Conservation (phyloP, 306 rosid genomes). For the Gillenia trifoliata region DNA sequence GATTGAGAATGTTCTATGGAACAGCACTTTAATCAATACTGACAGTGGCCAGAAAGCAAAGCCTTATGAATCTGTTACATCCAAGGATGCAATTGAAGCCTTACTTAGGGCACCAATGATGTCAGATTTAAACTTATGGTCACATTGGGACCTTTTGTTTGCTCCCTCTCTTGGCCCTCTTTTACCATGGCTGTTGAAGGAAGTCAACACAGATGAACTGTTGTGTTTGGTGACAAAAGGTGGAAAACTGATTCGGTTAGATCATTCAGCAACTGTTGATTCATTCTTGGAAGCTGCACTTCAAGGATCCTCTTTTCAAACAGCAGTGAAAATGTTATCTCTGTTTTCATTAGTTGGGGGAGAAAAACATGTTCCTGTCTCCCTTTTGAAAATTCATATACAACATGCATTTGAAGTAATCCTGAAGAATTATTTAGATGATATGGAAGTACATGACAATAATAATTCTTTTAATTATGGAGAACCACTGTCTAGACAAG, state of each 20-base stretch:
- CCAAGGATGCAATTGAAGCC: constrained; percentile 59
- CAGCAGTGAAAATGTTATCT: constrained; percentile 71
- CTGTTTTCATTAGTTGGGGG: constrained; percentile 69
- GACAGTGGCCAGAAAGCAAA: constrained; percentile 24
- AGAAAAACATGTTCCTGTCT: constrained; percentile 54
- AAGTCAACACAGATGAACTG: constrained; percentile 55
- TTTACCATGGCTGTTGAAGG: constrained; percentile 67
- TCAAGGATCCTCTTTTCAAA: constrained; percentile 68
- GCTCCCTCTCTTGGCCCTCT: constrained; percentile 88
- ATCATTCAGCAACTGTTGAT: constrained; percentile 66
- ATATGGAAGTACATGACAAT: constrained; percentile 28
- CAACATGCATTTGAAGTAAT: constrained; percentile 68
- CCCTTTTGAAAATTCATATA: constrained; percentile 73
- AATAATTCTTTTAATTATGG: constrained; percentile 31
- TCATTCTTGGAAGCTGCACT: constrained; percentile 82
- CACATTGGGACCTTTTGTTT: constrained; percentile 84
- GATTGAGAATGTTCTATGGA: constrained; percentile 31
- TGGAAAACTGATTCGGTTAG: constrained; percentile 73
- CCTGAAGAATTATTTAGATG: constrained; percentile 47
- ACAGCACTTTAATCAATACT: constrained; percentile 24
- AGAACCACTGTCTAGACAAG: constrained; percentile 28
- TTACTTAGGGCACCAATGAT: constrained; percentile 74
- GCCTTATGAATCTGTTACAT: constrained; percentile 30
- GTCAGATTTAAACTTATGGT: constrained; percentile 80
- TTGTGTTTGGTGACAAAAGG: constrained; percentile 76